Base-by-base conservation (phyloP, 2,329 filamentous ascomycete species). In the Fusarium papillatum region DNA sequence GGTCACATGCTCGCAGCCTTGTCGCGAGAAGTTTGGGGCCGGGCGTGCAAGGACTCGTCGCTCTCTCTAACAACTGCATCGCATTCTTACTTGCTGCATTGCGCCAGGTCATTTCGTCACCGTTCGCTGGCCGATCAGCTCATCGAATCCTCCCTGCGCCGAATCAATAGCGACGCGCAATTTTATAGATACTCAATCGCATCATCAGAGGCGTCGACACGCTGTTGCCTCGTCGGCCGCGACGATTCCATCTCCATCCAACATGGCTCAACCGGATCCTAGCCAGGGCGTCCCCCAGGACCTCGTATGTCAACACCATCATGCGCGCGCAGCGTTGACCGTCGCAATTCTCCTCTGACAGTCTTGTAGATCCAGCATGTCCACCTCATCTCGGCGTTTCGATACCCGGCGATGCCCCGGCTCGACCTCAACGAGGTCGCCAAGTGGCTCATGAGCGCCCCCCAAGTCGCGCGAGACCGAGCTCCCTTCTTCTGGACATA, bases 401-500 rank as follows among this genome's bases (percentile, higher is more conserved):
- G 93, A 80, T 98, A 96, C 84, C 94, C 96, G 4, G 86, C 91
- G 71, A 91, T 94, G 81, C 91, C 92, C 63, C 90, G 91, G 64
- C 88, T 98, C 77, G 91, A 93, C 78, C 88, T 94, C 36, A 91
- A 94, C 69, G 94, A 96, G 76, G 94, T 96, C 31, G 93, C 95
- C 72, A 93, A 95, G 80, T 96, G 95, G 89, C 90, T 98, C 72
- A 89, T 96, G 81, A 91, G 93, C 80, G 96, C 95, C 46, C 95
- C 96, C 11, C 93, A 95, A 81, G 94, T 98, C 73, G 94, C 96
- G 78, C 94, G 95, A 83, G 94, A 97, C 81, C 89, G 93, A 75
- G 93, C 95, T 61, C 92, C 96, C 4, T 96, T 99, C 89, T 95
- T 93, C 85, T 99, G 96, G 96, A 96, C 94, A 57, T 98, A 96